Conservation (phyloP, 805 yeast species). For the Candida caryicola region DNA sequence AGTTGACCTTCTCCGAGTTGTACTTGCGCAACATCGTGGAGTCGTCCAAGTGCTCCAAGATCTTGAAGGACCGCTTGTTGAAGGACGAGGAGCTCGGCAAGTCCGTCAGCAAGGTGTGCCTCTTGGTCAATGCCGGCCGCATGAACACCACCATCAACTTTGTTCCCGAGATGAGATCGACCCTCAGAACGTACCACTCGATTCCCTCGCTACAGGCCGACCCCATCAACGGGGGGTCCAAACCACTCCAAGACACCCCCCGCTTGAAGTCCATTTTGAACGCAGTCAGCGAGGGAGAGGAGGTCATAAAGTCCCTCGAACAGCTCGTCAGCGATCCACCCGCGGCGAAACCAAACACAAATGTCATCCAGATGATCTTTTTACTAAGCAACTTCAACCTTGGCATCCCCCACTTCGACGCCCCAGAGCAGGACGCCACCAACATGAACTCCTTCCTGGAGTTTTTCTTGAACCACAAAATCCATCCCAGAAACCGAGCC, state of each 20-base stretch:
- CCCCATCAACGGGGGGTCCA: slow-evolving; percentile 47
- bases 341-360: slow-evolving; percentile 51
- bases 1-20: slow-evolving; percentile 76
- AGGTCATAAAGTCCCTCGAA: slow-evolving; percentile 46
- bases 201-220: slow-evolving; percentile 84
- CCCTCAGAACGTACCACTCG: slow-evolving; percentile 87
- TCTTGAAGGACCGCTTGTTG: slow-evolving; percentile 73
- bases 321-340: slow-evolving; percentile 42
- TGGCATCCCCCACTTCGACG: slow-evolving; percentile 32
- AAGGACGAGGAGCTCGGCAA: slow-evolving; percentile 60
- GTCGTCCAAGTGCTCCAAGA: slow-evolving; percentile 77
- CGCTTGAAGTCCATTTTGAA: slow-evolving; percentile 85
- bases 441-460: slow-evolving; percentile 57
- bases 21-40: slow-evolving; percentile 80
- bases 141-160: slow-evolving; percentile 94
- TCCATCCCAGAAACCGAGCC: slow-evolving; percentile 66
- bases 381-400: slow-evolving; percentile 64
- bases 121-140: slow-evolving; percentile 87
- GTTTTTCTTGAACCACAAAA: slow-evolving; percentile 60
- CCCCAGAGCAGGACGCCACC: slow-evolving; percentile 12
- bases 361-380: slow-evolving; percentile 66
- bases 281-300: slow-evolving; percentile 73
- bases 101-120: slow-evolving; percentile 75
- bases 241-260: slow-evolving; percentile 92
- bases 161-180: slow-evolving; percentile 93